These are phyloP conservation scores for Alternaria atra DNA, from an alignment of 2,329 filamentous ascomycete genomes.

Conservation along the genomic window DNA sequence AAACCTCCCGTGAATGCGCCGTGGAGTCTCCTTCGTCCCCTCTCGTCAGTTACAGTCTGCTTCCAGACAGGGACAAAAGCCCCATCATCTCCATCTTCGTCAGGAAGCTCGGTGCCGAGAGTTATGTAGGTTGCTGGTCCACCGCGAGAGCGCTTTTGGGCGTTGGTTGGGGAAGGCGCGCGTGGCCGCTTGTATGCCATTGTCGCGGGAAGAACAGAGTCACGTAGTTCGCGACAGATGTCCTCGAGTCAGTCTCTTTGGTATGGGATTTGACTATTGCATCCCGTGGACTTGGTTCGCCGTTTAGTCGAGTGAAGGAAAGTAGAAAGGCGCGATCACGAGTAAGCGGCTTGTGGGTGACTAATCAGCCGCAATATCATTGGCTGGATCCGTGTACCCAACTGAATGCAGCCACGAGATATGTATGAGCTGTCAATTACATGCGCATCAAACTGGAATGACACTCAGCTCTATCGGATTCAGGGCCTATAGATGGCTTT, in stretches of 20 bases:
- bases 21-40: constrained; percentile 87
- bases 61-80: constrained; percentile 97
- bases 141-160: constrained; percentile 80
- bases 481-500: neutral
- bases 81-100: constrained; percentile 83
- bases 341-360: constrained; percentile 8
- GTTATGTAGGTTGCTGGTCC: constrained; percentile 49
- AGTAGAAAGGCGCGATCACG: constrained; percentile 6
- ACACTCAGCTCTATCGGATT: neutral
- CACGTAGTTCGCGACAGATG: neutral
- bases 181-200: constrained; percentile 50
- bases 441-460: neutral
- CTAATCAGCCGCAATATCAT: constrained; percentile 10
- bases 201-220: neutral
- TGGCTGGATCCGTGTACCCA: constrained; percentile 1
- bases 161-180: constrained; percentile 35
- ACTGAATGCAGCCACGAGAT: neutral
- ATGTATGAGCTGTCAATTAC: neutral
- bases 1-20: constrained; percentile 97
- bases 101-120: constrained; percentile 79
- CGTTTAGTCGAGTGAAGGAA: neutral
- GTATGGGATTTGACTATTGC: neutral
- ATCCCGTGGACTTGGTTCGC: constrained; percentile 1
- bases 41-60: constrained; percentile 94
- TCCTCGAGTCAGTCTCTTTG: neutral